Evolutionary conservation across 441 rosid species (phyloP).

Genomic region (Pelargonium fulgidum): DNA sequence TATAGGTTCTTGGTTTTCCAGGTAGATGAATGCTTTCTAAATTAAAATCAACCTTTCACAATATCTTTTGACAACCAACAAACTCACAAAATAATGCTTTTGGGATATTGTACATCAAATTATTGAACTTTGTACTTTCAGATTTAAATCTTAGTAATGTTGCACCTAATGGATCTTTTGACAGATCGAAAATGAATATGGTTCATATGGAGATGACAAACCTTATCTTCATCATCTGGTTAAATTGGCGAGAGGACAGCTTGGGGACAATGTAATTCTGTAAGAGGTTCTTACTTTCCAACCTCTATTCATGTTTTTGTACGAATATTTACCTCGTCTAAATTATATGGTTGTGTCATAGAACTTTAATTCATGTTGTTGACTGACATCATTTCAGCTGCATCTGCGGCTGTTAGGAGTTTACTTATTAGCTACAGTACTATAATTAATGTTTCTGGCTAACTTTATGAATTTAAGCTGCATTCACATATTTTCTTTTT

Average conservation of each 20-base stretch:
- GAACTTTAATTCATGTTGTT: not conserved
- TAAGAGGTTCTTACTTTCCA: constrained; percentile 33
- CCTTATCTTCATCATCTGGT: constrained; percentile 68
- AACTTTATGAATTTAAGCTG: not conserved
- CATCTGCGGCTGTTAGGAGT: not conserved
- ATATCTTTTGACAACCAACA: not conserved
- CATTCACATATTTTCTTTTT: not conserved
- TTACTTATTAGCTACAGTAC: not conserved
- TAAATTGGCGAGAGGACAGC: constrained; percentile 50
- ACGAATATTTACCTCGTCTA: not conserved
- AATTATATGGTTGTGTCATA: not conserved
- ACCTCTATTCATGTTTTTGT: constrained; percentile 11
- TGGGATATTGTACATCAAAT: constrained; percentile 16
- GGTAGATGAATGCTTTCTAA: not conserved
- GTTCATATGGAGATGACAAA: constrained; percentile 90
- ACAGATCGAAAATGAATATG: constrained; percentile 96
- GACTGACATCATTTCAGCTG: constrained; percentile 2
- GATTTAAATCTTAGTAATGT: constrained; percentile 8
- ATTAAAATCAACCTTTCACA: not conserved
- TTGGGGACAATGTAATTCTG: constrained; percentile 62
- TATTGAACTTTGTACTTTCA: constrained; percentile 12
- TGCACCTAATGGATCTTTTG: constrained; percentile 19
- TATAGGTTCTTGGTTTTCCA: not conserved
- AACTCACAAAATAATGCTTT: not conserved
- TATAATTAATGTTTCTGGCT: not conserved